Percentiles rank a stretch among this genome's conserved stretches.
phyloP scores from a whole-genome alignment of 2,329 filamentous ascomycete genomes.

The Ilyonectria sp. region DNA sequence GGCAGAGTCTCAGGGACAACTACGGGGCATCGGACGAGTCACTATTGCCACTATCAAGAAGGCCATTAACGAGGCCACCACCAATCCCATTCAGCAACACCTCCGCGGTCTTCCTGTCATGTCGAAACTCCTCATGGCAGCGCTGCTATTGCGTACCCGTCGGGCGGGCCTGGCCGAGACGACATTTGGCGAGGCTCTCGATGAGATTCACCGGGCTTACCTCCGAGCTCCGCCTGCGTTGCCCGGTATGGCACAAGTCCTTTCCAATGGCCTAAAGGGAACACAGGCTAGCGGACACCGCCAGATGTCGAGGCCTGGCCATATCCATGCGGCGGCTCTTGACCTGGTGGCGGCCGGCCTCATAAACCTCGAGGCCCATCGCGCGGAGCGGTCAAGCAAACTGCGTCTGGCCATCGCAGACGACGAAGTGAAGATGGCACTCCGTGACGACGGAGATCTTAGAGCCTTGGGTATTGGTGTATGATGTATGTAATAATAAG shows the following conservation, averaged over 20 bases:
- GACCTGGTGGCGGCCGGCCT: slow-evolving; percentile 91
- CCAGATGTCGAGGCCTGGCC: slow-evolving; percentile 52
- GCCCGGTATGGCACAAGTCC: slow-evolving; percentile 56
- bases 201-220: slow-evolving; percentile 72
- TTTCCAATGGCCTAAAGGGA: slow-evolving; percentile 49
- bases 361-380: slow-evolving; percentile 84
- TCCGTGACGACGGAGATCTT: slow-evolving; percentile 90
- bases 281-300: slow-evolving; percentile 48
- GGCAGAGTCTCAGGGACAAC: slow-evolving; percentile 44
- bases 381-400: slow-evolving; percentile 89
- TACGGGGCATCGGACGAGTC: slow-evolving; percentile 69
- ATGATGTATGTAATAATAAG: slow-evolving; percentile 49
- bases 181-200: slow-evolving; percentile 88
- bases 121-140: slow-evolving; percentile 88
- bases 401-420: slow-evolving; percentile 89
- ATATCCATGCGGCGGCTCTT: slow-evolving; percentile 79
- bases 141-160: slow-evolving; percentile 83
- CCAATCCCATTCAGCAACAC: slow-evolving; percentile 91
- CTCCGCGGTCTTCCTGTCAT: slow-evolving; percentile 85
- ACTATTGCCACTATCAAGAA: slow-evolving; percentile 95
- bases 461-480: slow-evolving; percentile 79
- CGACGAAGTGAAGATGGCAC: slow-evolving; percentile 90
- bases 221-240: slow-evolving; percentile 54
- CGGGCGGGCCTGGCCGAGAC: slow-evolving; percentile 90
- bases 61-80: slow-evolving; percentile 95